A percentile compares a stretch with the other conserved stretches of the same genome.
Conservation (phyloP, 495 filamentous ascomycete species). For the Lophiostoma macrostomum region DNA sequence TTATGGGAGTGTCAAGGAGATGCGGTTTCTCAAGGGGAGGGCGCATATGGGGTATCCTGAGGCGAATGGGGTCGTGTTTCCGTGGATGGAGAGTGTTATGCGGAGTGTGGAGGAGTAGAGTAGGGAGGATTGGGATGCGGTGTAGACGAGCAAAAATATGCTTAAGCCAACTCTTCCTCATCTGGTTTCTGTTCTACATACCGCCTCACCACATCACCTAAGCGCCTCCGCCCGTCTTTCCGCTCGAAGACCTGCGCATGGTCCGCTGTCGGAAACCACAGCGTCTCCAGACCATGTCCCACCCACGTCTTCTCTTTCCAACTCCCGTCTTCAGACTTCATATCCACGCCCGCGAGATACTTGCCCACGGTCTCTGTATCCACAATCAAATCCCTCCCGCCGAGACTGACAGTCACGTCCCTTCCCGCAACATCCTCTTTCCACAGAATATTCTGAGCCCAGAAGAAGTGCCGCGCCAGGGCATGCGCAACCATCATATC, state of each 20-base stretch:
- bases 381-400: conserved; percentile 63
- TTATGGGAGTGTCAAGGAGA: conserved; percentile 71
- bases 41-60: conserved; percentile 29
- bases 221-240: conserved; percentile 37
- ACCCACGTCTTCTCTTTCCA: conserved; percentile 49
- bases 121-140: too few relatives aligned
- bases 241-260: conserved; percentile 68
- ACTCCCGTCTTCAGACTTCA: conserved; percentile 14
- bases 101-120: too few relatives aligned
- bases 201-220: conserved; percentile 44
- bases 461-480: conserved; percentile 62
- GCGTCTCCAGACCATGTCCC: conserved; percentile 53
- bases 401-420: conserved; percentile 54
- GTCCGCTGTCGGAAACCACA: conserved; percentile 62
- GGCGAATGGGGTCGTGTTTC: conserved; percentile 21
- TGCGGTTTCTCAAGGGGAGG: conserved; percentile 40
- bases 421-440: conserved; percentile 54
- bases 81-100: conserved; percentile 30
- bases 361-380: conserved; percentile 54
- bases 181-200: conserved; percentile 38
- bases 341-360: conserved; percentile 48
- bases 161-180: conserved; percentile 8
- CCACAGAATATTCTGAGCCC: conserved; percentile 66
- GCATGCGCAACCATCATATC: conserved; percentile 61
- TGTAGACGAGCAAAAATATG: too few relatives aligned